phyloP scores from a whole-genome alignment of 257 asterid species.

The Ballota nigra region DNA sequence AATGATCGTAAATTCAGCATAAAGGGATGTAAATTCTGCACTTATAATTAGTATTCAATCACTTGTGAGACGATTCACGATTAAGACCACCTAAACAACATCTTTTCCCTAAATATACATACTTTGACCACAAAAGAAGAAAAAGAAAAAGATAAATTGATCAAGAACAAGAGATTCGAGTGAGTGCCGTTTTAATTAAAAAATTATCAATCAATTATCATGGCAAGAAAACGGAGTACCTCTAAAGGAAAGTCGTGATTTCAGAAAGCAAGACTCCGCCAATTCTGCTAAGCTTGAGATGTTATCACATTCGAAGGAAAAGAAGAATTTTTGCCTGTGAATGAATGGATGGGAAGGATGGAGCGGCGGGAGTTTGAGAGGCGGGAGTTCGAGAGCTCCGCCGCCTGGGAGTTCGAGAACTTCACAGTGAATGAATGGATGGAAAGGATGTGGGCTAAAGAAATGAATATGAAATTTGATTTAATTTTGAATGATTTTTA shows the following conservation, averaged over 20 bases:
- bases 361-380: too few relatives aligned
- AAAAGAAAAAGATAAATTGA: not conserved
- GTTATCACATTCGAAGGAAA: too few relatives aligned
- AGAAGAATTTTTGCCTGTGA: too few relatives aligned
- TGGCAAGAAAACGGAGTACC: conserved; percentile 10
- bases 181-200: not conserved
- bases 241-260: conserved; percentile 13
- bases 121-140: not conserved
- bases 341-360: too few relatives aligned
- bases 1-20: not conserved
- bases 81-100: not conserved
- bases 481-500: too few relatives aligned
- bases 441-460: too few relatives aligned
- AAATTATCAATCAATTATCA: not conserved
- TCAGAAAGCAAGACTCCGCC: conserved; percentile 32
- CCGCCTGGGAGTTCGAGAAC: too few relatives aligned
- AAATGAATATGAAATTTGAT: too few relatives aligned
- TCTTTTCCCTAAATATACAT: not conserved
- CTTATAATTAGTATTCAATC: not conserved
- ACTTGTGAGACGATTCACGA: not conserved
- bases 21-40: not conserved
- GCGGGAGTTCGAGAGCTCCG: too few relatives aligned
- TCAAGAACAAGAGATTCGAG: not conserved
- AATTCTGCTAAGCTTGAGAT: conserved; percentile 3
- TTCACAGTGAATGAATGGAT: too few relatives aligned